phyloP scores from a whole-genome alignment of 257 asterid species.

The Ligustrum vulgare region DNA sequence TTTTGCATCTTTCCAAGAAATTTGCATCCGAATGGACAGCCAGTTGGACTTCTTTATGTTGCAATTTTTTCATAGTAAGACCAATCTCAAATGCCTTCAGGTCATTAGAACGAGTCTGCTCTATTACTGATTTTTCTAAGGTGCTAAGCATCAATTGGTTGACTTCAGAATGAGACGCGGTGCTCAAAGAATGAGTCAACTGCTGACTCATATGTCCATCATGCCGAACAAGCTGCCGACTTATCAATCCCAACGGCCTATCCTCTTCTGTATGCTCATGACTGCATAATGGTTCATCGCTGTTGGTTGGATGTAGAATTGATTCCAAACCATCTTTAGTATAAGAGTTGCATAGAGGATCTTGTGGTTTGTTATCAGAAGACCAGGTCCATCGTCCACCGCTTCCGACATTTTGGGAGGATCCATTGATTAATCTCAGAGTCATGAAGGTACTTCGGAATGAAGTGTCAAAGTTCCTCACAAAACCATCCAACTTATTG shows the following conservation, averaged over 20 bases:
- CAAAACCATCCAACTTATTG: conserved; percentile 42
- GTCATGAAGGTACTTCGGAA: conserved; percentile 55
- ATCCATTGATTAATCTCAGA: conserved; percentile 49
- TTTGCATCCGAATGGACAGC: conserved; percentile 53
- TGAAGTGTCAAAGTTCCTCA: conserved; percentile 49
- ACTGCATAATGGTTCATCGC: conserved; percentile 12
- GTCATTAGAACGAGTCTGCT: conserved; percentile 83
- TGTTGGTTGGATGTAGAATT: conserved; percentile 21
- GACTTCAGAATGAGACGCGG: conserved; percentile 22
- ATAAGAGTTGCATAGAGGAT: conserved; percentile 25
- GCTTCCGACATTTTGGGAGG: conserved; percentile 38
- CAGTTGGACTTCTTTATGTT: conserved; percentile 69
- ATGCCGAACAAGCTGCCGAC: conserved; percentile 52
- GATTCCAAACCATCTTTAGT: conserved; percentile 31
- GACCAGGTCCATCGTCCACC: conserved; percentile 15
- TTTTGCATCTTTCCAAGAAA: conserved; percentile 65
- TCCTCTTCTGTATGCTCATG: conserved; percentile 36
- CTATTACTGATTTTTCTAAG: conserved; percentile 64
- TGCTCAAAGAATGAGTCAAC: conserved; percentile 37
- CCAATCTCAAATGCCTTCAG: conserved; percentile 72
- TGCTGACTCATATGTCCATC: conserved; percentile 40
- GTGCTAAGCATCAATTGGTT: conserved; percentile 42
- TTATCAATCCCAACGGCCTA: conserved; percentile 22
- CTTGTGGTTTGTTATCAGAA: conserved; percentile 26
- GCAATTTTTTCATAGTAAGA: conserved; percentile 57